A percentile compares a stretch with the other conserved stretches of the same genome.
Evolutionary conservation across 352 stramenopile species (phyloP).

Genomic region (Pythium scleroteichum): DNA sequence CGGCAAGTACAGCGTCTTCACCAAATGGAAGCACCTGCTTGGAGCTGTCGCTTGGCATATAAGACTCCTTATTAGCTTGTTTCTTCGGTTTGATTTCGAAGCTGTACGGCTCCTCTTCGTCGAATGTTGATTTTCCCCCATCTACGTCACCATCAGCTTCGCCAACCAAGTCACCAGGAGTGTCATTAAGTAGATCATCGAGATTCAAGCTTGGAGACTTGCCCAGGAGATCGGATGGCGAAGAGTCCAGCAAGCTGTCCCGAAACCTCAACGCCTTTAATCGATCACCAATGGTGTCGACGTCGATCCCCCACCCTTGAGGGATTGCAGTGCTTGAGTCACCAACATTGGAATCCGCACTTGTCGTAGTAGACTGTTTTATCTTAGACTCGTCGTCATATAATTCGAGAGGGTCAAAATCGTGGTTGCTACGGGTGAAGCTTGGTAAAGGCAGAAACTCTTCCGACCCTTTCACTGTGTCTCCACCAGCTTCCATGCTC

Average conservation of each 20-base stretch:
- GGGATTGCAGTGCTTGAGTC: neutral
- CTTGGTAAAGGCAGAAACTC: neutral
- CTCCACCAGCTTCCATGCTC: too few species aligned
- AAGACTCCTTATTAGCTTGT: conserved; percentile 1
- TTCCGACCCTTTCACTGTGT: too few species aligned
- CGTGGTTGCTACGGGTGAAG: neutral
- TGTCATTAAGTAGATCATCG: conserved; percentile 18
- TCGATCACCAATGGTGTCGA: neutral
- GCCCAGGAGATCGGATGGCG: conserved; percentile 5
- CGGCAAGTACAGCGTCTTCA: neutral
- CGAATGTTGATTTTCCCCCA: conserved; percentile 2
- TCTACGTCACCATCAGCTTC: conserved; percentile 9
- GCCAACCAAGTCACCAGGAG: neutral
- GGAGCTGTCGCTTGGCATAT: neutral
- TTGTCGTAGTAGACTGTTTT: neutral
- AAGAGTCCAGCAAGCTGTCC: conserved; percentile 17
- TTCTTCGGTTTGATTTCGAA: conserved; percentile 56
- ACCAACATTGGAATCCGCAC: too few species aligned
- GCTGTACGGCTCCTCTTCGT: conserved; percentile 30
- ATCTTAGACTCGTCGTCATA: conserved; percentile 13
- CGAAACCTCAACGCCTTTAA: conserved; percentile 21
- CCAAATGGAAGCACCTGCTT: neutral
- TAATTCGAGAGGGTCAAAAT: conserved; percentile 16
- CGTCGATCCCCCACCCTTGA: conserved; percentile 1
- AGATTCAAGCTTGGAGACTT: conserved; percentile 20